A percentile compares a stretch with the other conserved stretches of the same genome.
Conservation (phyloP, 805 yeast species). For the Nematodospora valgi region DNA sequence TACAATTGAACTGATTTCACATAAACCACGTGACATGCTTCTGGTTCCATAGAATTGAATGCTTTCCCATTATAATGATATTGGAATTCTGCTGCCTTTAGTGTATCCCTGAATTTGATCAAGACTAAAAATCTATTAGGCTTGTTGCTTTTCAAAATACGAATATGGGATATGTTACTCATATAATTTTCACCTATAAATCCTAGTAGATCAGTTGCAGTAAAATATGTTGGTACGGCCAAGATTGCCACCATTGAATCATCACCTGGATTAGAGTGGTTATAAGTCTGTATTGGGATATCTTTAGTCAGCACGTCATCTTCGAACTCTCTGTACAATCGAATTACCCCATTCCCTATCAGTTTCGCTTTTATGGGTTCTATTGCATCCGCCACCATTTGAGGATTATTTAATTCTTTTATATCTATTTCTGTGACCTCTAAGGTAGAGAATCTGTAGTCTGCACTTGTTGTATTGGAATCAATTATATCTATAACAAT, state of each 20-base stretch:
- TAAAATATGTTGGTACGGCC: constrained; percentile 85
- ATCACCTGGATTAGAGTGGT: constrained; percentile 36
- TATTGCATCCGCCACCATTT: constrained; percentile 14
- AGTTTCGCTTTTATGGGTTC: constrained; percentile 59
- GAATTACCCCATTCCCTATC: constrained; percentile 71
- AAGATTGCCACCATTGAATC: constrained; percentile 71
- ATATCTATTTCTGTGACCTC: constrained; percentile 25
- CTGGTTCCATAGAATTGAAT: constrained; percentile 88
- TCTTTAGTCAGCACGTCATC: too few species aligned
- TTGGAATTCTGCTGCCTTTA: constrained; percentile 62
- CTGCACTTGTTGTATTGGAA: constrained; percentile 12
- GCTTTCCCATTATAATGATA: constrained; percentile 64
- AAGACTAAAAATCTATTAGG: constrained; percentile 73
- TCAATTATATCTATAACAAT: constrained; percentile 25
- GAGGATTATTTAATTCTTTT: constrained; percentile 8
- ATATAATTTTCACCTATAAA: constrained; percentile 66
- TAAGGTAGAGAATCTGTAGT: constrained; percentile 31
- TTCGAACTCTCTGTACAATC: constrained; percentile 58
- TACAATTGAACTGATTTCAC: constrained; percentile 57
- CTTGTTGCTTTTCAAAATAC: constrained; percentile 64
- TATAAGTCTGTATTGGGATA: constrained; percentile 1
- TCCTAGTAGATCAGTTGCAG: constrained; percentile 79
- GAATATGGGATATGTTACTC: constrained; percentile 60
- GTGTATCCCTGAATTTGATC: constrained; percentile 61
- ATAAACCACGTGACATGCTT: constrained; percentile 71